Conservation (phyloP, 768 basidiomycete genomes). For the Suillus tomentosus region DNA sequence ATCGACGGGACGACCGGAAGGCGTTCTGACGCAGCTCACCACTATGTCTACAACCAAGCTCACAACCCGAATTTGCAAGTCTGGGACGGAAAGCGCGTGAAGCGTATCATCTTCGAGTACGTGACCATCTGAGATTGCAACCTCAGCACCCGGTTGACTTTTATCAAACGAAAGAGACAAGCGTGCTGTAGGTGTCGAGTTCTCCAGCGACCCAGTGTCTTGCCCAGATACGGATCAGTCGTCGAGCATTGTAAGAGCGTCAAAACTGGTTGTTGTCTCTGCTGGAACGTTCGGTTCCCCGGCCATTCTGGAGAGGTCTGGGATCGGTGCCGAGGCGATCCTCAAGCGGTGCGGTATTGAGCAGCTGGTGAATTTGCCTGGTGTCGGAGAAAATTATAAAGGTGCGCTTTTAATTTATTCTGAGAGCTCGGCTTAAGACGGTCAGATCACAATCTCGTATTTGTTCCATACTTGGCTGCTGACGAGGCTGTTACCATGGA, state of each 20-base stretch:
- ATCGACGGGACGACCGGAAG: slow-evolving; percentile 51
- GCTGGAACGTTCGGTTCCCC: slow-evolving; percentile 59
- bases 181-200: slow-evolving; percentile 41
- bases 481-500: too few relatives aligned
- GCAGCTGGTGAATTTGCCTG: not conserved
- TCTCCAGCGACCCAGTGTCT: slow-evolving; percentile 35
- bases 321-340: slow-evolving; percentile 24
- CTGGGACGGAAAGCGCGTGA: not conserved
- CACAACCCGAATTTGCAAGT: not conserved
- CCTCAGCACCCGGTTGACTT: not conserved
- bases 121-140: not conserved
- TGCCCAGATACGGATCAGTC: slow-evolving; percentile 25
- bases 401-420: slow-evolving; percentile 19
- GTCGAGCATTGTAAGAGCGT: slow-evolving; percentile 35
- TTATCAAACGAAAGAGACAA: not conserved
- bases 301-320: slow-evolving; percentile 59
- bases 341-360: not conserved
- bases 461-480: too few relatives aligned
- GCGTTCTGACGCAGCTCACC: slow-evolving; percentile 52
- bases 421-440: too few relatives aligned
- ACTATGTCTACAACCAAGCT: not conserved
- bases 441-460: too few relatives aligned
- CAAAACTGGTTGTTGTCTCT: slow-evolving; percentile 49
- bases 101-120: not conserved
- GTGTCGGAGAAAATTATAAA: not conserved